Conservation (phyloP, 2,329 filamentous ascomycete species). For the Xylariaceae sp. region DNA sequence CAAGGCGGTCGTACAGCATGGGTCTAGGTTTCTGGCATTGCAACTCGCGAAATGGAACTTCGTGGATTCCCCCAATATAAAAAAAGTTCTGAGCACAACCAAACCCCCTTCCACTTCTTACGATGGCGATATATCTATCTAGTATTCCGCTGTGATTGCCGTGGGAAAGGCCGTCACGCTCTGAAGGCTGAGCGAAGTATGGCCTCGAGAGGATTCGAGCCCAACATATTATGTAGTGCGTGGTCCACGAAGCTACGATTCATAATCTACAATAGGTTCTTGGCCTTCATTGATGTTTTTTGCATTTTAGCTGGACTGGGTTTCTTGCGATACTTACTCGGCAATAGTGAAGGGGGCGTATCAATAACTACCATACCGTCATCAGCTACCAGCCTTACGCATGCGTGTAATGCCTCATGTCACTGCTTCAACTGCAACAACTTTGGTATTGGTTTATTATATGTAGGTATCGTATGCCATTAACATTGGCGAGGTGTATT, state of each 20-base stretch:
- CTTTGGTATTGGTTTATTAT: too few species aligned
- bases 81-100: slow-evolving; percentile 33
- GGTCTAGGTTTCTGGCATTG: slow-evolving; percentile 40
- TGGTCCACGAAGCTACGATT: background rate
- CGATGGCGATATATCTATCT: background rate
- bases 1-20: slow-evolving; percentile 43
- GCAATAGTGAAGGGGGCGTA: too few species aligned
- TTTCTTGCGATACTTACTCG: too few species aligned
- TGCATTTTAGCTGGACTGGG: too few species aligned
- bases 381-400: too few species aligned
- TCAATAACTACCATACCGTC: too few species aligned
- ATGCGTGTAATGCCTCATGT: too few species aligned
- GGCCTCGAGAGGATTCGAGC: background rate
- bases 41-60: slow-evolving; percentile 30
- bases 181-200: background rate
- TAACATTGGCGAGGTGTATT: too few species aligned
- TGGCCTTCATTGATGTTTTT: background rate
- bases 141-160: background rate
- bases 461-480: too few species aligned
- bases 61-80: slow-evolving; percentile 36
- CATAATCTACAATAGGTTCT: background rate
- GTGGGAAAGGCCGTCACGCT: background rate
- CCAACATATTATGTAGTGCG: background rate
- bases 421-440: too few species aligned
- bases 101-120: background rate